Conservation (phyloP, 768 basidiomycete species). For the Lentinula raphanica region DNA sequence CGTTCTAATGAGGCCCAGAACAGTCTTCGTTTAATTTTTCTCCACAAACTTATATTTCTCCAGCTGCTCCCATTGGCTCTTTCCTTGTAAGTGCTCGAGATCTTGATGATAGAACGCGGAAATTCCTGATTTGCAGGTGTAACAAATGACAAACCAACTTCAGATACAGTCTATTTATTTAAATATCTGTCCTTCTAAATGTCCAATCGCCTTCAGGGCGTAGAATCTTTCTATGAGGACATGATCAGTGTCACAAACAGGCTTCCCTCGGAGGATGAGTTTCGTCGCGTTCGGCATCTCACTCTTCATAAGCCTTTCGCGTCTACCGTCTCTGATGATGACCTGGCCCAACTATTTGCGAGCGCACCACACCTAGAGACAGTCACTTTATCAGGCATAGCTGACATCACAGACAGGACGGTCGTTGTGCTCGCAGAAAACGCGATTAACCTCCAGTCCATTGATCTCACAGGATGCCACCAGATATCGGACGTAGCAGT, state of each 20-base stretch:
- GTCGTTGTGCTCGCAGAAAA: slow-evolving; percentile 56
- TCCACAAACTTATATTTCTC: background rate
- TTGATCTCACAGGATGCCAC: slow-evolving; percentile 74
- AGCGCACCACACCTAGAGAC: slow-evolving; percentile 64
- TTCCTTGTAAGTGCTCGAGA: slow-evolving; percentile 3
- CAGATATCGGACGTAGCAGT: slow-evolving; percentile 76
- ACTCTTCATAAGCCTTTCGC: slow-evolving; percentile 36
- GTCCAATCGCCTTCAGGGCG: slow-evolving; percentile 8
- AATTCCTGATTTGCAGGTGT: background rate
- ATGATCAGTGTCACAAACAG: slow-evolving; percentile 51
- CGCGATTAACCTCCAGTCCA: slow-evolving; percentile 63
- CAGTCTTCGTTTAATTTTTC: background rate
- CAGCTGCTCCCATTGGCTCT: slow-evolving; percentile 1
- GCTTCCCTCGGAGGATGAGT: slow-evolving; percentile 56
- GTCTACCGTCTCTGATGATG: slow-evolving; percentile 40
- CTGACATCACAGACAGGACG: slow-evolving; percentile 64
- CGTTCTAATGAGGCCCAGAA: slow-evolving; percentile 1
- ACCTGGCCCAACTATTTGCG: slow-evolving; percentile 51
- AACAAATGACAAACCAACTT: background rate
- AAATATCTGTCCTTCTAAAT: slow-evolving; percentile 1
- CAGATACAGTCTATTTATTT: slow-evolving; percentile 5
- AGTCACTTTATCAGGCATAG: slow-evolving; percentile 62
- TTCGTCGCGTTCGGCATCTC: slow-evolving; percentile 55
- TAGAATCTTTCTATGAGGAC: slow-evolving; percentile 41
- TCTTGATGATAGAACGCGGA: background rate